phyloP scores from a whole-genome alignment of 495 filamentous ascomycete genomes.

The Trichoderma orchidacearum region DNA sequence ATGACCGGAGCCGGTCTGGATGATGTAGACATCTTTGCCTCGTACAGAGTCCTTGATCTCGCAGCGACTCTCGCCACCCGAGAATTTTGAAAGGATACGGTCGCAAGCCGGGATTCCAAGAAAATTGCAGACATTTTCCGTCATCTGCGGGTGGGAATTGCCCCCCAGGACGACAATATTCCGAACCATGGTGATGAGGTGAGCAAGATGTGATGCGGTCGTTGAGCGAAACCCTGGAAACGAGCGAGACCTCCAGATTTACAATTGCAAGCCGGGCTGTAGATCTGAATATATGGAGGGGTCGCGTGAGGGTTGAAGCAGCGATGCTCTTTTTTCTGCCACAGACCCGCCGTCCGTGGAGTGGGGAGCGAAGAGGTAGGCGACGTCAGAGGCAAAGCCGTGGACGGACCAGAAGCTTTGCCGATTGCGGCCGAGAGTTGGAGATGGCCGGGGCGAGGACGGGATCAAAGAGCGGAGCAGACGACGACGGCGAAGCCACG shows the following conservation, averaged over 20 bases:
- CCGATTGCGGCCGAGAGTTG: not conserved
- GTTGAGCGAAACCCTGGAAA: not conserved
- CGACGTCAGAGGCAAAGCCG: not conserved
- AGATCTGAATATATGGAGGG: not conserved
- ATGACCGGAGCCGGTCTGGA: constrained; percentile 56
- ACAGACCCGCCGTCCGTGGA: not conserved
- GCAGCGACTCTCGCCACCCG: constrained; percentile 84
- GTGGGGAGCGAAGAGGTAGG: not conserved
- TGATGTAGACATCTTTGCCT: constrained; percentile 96
- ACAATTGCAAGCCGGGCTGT: not conserved
- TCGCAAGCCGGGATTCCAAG: constrained; percentile 75
- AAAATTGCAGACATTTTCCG: constrained; percentile 69
- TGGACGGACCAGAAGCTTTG: not conserved
- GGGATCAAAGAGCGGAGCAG: not conserved
- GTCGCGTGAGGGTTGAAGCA: not conserved
- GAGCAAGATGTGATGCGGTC: not conserved
- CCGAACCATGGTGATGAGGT: constrained; percentile 56
- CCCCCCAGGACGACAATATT: constrained; percentile 92
- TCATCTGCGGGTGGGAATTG: constrained; percentile 80
- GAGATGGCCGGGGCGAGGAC: not conserved
- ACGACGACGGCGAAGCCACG: not conserved
- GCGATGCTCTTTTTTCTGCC: not conserved
- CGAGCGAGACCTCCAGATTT: not conserved
- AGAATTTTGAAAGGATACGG: constrained; percentile 79
- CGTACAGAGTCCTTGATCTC: constrained; percentile 93